phyloP scores from a whole-genome alignment of 1,284 basidiomycete species.

The Calocybe gambosa region DNA sequence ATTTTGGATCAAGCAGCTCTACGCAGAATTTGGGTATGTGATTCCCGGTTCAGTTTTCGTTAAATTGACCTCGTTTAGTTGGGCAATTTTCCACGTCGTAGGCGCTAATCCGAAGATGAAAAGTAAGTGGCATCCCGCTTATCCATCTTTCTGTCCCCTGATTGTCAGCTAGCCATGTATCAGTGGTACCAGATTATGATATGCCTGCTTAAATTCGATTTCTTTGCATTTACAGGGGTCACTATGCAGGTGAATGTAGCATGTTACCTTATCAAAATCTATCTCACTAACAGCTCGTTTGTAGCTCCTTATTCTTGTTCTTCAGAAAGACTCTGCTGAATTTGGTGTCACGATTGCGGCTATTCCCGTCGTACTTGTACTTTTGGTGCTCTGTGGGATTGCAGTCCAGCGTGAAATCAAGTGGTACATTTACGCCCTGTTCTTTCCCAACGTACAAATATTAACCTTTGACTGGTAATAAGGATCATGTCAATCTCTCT shows the following conservation, averaged over 20 bases:
- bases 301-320: slow-evolving; percentile 71
- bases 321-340: slow-evolving; percentile 56
- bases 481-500: slow-evolving; percentile 69
- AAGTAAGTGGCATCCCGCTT: slow-evolving; percentile 37
- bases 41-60: background rate
- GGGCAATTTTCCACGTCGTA: slow-evolving; percentile 83
- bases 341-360: slow-evolving; percentile 77
- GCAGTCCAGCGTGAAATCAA: slow-evolving; percentile 77
- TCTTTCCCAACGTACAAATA: background rate
- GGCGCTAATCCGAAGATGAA: slow-evolving; percentile 78
- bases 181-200: slow-evolving; percentile 81
- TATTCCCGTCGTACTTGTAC: slow-evolving; percentile 69
- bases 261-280: background rate
- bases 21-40: slow-evolving; percentile 56
- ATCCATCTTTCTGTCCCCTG: slow-evolving; percentile 8
- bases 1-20: slow-evolving; percentile 50
- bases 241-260: slow-evolving; percentile 63
- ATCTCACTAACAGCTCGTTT: background rate
- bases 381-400: slow-evolving; percentile 59
- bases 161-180: slow-evolving; percentile 59
- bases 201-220: slow-evolving; percentile 82
- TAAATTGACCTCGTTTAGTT: slow-evolving; percentile 35
- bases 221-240: slow-evolving; percentile 79
- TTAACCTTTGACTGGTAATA: background rate
- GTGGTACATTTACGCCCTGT: slow-evolving; percentile 39